Evolutionary conservation across 2,329 filamentous ascomycete genomes (phyloP), one percentile per base, ranked within the genome.

Genomic region (Cordyceps fumosorosea): DNA sequence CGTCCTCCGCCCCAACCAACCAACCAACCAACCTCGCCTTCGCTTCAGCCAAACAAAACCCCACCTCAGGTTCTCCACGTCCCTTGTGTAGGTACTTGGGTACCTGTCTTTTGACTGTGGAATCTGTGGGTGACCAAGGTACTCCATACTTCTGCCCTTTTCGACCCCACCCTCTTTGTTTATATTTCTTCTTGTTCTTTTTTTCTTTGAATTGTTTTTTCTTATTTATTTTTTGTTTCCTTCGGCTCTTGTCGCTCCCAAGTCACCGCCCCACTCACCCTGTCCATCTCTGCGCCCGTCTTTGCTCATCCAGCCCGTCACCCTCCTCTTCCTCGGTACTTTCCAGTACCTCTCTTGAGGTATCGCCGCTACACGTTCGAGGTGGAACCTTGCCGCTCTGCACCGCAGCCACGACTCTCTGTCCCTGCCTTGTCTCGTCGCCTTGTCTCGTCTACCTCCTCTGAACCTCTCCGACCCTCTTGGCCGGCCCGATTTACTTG

Each of bases 331-430:
- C 26, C 26, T 26, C 22, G 53, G 53, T 62, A 62, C 60, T 34
- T 62, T 5, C 8, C 3, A 10, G 29, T 59, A 59, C 42, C 12
- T 37, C 44, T 56, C 11, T 22, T 14, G 5, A 20, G 32, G 40
- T 45, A 44, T 50, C 60, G 14, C 24, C 34, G 26, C 32, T 51
- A 22, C 59, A 62, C 60, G 53, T 62, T 62, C 53, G 44, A 53
- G 60, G 60, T 62, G 60, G 60, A 56, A 20, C 51, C 45, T 57
- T 51, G 45, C 53, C 53, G 53, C 59, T 26, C 37, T 26, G 45
- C 60, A 53, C 60, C 53, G 53, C 55, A 55, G 52, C 57, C 57
- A 54, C 57, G 20, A 60, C 26, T 18, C 45, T 34, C 48, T 59
- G 55, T 34, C 56, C 34, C 29, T 37, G 55, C 45, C 42, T 32